phyloP scores from a whole-genome alignment of 345 rosid species.

The Euclidium syriacum region DNA sequence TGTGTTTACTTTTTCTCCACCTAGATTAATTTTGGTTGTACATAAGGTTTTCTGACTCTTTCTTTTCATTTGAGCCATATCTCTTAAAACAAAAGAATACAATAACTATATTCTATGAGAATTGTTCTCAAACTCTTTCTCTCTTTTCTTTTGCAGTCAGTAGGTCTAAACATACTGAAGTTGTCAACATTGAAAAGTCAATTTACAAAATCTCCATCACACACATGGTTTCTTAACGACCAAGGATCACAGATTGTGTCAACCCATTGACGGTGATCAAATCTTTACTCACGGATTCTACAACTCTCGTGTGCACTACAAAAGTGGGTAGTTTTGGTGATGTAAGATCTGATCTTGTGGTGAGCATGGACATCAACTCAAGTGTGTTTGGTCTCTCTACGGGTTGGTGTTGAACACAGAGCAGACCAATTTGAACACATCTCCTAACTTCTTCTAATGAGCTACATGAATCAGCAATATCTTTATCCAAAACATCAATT shows the following conservation, averaged over 20 bases:
- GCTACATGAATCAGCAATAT: neutral
- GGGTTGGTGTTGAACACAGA: slow-evolving; percentile 13
- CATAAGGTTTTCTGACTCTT: too few species aligned
- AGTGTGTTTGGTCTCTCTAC: slow-evolving; percentile 6
- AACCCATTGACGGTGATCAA: slow-evolving; percentile 4
- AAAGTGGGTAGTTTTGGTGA: slow-evolving; percentile 5
- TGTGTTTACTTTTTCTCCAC: too few species aligned
- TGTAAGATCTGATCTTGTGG: slow-evolving; percentile 8
- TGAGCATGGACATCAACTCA: slow-evolving; percentile 8
- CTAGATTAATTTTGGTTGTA: too few species aligned
- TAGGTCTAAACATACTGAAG: too few species aligned
- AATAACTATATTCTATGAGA: too few species aligned
- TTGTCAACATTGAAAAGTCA: too few species aligned
- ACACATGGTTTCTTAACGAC: neutral
- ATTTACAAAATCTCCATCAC: too few species aligned
- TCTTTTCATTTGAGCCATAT: too few species aligned
- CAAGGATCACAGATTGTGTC: neutral
- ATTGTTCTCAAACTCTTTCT: too few species aligned
- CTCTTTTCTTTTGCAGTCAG: too few species aligned
- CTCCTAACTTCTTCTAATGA: neutral
- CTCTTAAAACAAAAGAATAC: too few species aligned
- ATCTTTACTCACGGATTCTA: neutral
- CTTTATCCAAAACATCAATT: slow-evolving; percentile 2
- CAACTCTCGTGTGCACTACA: neutral
- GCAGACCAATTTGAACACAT: slow-evolving; percentile 17